phyloP scores from a whole-genome alignment of 2,329 filamentous ascomycete species.

The Nemania serpens region DNA sequence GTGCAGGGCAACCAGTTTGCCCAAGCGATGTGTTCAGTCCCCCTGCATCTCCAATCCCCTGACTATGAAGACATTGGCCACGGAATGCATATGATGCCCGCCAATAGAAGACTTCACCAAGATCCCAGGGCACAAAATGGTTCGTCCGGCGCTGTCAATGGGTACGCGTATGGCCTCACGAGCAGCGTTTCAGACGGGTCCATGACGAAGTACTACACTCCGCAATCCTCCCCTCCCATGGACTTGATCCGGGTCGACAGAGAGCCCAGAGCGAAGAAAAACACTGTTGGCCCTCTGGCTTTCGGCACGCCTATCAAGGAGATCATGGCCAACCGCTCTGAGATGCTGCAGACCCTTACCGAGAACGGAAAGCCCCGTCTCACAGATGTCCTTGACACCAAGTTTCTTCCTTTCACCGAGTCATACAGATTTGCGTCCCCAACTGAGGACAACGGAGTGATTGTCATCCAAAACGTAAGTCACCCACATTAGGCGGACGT shows the following conservation, averaged over 20 bases:
- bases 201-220: neutral
- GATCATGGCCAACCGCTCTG: constrained; percentile 11
- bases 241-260: neutral
- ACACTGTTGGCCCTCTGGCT: constrained; percentile 4
- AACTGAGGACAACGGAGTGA: constrained; percentile 44
- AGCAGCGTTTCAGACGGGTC: constrained; percentile 8
- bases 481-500: too few species aligned
- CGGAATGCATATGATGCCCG: too few species aligned
- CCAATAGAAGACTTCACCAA: too few species aligned
- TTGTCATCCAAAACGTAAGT: constrained; percentile 58
- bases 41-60: too few species aligned
- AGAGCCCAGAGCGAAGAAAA: neutral
- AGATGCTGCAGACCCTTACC: constrained; percentile 15
- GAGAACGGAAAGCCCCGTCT: constrained; percentile 15
- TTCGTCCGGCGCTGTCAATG: neutral
- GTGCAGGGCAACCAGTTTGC: too few species aligned
- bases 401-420: constrained; percentile 20
- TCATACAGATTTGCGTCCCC: neutral
- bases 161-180: constrained; percentile 6
- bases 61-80: too few species aligned
- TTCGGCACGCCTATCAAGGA: constrained; percentile 1
- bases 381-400: constrained; percentile 5
- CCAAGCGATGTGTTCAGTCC: too few species aligned
- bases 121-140: neutral
- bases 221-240: neutral